Evolutionary conservation across 2,329 filamentous ascomycete genomes (phyloP).

Genomic region (Arthrobotrys sinensis): DNA sequence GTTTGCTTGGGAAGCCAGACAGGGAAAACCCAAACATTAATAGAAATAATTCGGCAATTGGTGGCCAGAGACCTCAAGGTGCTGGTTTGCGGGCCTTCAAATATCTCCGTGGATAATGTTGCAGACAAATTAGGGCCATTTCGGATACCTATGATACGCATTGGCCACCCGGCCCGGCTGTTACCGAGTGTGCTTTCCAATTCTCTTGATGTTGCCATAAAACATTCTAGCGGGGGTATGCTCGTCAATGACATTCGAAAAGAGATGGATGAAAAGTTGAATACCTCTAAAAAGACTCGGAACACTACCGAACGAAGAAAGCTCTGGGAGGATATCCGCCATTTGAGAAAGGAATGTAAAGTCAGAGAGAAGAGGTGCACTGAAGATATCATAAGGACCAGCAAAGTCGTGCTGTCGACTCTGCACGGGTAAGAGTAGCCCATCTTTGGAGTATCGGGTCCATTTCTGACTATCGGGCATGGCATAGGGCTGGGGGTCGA

Average conservation of each 20-base stretch:
- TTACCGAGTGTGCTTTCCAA: slow-evolving; percentile 89
- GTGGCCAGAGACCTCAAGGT: slow-evolving; percentile 67
- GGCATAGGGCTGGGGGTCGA: slow-evolving; percentile 77
- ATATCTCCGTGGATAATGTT: slow-evolving; percentile 98
- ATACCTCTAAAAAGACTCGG: slow-evolving; percentile 87
- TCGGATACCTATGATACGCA: slow-evolving; percentile 86
- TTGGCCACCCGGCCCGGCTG: slow-evolving; percentile 92
- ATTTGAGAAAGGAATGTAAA: slow-evolving; percentile 88
- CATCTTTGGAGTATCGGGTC: background rate
- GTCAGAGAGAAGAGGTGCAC: slow-evolving; percentile 88
- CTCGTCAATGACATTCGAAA: slow-evolving; percentile 91
- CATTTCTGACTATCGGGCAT: background rate
- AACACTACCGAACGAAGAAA: slow-evolving; percentile 79
- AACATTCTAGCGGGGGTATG: slow-evolving; percentile 87
- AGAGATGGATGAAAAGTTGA: slow-evolving; percentile 94
- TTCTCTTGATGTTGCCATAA: slow-evolving; percentile 90
- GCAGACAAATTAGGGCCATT: slow-evolving; percentile 90
- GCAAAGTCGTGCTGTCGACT: slow-evolving; percentile 91
- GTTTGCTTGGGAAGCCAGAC: slow-evolving; percentile 71
- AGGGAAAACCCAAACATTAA: slow-evolving; percentile 95
- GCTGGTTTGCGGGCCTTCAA: slow-evolving; percentile 75
- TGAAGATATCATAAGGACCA: slow-evolving; percentile 79
- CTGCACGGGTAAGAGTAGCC: slow-evolving; percentile 76
- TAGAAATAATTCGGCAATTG: slow-evolving; percentile 94
- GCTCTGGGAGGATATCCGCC: slow-evolving; percentile 88